These are phyloP conservation scores for Lodderomyces metapsilosis DNA, from an alignment of 1,139 yeast species.

Conservation along the genomic window DNA sequence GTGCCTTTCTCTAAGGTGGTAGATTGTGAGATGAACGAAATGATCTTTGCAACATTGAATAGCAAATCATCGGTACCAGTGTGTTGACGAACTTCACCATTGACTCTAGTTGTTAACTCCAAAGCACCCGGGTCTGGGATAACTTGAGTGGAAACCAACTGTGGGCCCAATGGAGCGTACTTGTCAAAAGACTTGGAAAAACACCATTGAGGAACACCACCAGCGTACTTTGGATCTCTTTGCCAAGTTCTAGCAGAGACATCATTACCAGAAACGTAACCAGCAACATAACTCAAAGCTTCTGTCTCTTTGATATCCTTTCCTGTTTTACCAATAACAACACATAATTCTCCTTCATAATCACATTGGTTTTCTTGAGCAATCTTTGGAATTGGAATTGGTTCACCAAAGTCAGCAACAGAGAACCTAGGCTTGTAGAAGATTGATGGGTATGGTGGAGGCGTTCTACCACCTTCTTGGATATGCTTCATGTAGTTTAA, in stretches of 20 bases:
- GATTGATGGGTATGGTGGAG: not conserved
- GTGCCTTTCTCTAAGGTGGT: not conserved
- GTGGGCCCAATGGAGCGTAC: slow-evolving; percentile 1
- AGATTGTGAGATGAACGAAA: not conserved
- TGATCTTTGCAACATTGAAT: not conserved
- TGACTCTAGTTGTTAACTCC: not conserved
- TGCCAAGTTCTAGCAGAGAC: slow-evolving; percentile 2
- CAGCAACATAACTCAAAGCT: not conserved
- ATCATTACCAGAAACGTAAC: slow-evolving; percentile 2
- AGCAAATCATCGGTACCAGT: slow-evolving; percentile 1
- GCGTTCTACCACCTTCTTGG: slow-evolving; percentile 1
- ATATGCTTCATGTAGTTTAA: slow-evolving; percentile 2
- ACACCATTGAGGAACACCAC: slow-evolving; percentile 3
- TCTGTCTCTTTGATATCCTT: not conserved
- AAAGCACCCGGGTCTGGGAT: not conserved
- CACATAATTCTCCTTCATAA: slow-evolving; percentile 1
- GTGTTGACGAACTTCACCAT: not conserved
- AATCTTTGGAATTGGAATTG: slow-evolving; percentile 1
- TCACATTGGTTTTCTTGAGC: slow-evolving; percentile 1
- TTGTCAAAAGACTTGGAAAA: slow-evolving; percentile 1
- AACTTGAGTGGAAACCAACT: not conserved
- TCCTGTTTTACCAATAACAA: not conserved
- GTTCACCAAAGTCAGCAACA: slow-evolving; percentile 1
- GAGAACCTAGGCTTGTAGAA: not conserved
- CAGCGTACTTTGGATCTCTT: not conserved